Evolutionary conservation across 2,329 filamentous ascomycete species (phyloP), one percentile per base, ranked within the genome.

Genomic region (Parastagonospora avenae): DNA sequence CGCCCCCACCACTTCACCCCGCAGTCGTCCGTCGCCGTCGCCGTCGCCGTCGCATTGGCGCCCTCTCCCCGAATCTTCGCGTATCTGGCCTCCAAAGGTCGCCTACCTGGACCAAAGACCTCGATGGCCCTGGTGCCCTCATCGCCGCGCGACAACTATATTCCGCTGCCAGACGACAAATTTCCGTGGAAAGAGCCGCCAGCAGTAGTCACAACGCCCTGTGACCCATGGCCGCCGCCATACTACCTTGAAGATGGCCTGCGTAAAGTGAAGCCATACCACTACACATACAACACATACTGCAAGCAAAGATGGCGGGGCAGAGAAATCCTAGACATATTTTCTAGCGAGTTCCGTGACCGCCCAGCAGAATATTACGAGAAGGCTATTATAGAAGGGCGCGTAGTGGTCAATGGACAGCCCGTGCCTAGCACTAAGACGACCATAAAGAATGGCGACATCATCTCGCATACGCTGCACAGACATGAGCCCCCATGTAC

Each of bases 401-500:
- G 84, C 53, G 91, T 99, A 42, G 82, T 84, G 29, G 83, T 97
- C 63, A 94, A 97, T 72, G 89, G 90, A 45, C 86, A 90, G 63
- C 76, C 75, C 15, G 85, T 90, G 3, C 81, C 84, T 0, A 78
- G 79, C 6, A 84, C 87, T 2, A 78, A 87, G 57, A 86, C 91
- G 47, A 78, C 89, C 35, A 80, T 97, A 44, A 88, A 87, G 66
- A 97, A 99, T 68, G 94, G 94, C 57, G 90, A 97, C 68, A 78
- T 96, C 48, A 88, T 99, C 47, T 93, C 90, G 9, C 94, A 99
- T 74, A 97, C 92, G 4, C 82, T 96, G 54, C 94, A 99, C 74
- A 89, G 94, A 11, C 94, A 99, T 72, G 94, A 99, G 74, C 94
- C 94, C 2, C 94, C 94, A 1, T 91, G 97, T 29, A 92, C 91